phyloP scores from a whole-genome alignment of 1,284 basidiomycete species.

The Vanrija pseudolonga region DNA sequence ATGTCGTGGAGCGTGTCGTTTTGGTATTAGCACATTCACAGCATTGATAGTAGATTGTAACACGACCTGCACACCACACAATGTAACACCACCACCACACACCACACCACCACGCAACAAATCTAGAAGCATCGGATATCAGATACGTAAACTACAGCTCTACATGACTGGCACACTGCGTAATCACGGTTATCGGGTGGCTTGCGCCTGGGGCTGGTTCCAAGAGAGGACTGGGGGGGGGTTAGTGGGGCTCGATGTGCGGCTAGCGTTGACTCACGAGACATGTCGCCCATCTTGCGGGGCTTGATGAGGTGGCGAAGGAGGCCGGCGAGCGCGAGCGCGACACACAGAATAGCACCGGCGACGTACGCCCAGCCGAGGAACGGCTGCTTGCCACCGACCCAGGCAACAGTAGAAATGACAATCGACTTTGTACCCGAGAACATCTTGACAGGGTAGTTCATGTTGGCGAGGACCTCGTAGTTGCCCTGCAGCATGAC shows the following conservation, averaged over 20 bases:
- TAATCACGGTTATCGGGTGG: not conserved
- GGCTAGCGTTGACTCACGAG: conserved; percentile 11
- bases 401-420: conserved; percentile 95
- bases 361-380: conserved; percentile 95
- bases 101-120: not conserved
- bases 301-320: conserved; percentile 88
- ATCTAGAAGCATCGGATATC: conserved; percentile 4
- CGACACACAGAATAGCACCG: conserved; percentile 78
- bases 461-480: conserved; percentile 71
- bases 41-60: not conserved
- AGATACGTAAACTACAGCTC: conserved; percentile 13
- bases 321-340: conserved; percentile 83
- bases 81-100: not conserved
- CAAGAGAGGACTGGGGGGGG: conserved; percentile 65
- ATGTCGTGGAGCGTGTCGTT: conserved; percentile 48
- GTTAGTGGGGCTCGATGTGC: not conserved
- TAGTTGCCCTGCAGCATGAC: conserved; percentile 73
- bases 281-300: conserved; percentile 60
- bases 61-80: not conserved
- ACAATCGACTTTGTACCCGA: conserved; percentile 95
- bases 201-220: conserved; percentile 57
- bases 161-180: not conserved
- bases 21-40: conserved; percentile 39
- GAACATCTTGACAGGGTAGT: conserved; percentile 89
- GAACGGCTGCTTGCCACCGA: conserved; percentile 90